Conservation (phyloP, 345 rosid species). For the Populus tremula region DNA sequence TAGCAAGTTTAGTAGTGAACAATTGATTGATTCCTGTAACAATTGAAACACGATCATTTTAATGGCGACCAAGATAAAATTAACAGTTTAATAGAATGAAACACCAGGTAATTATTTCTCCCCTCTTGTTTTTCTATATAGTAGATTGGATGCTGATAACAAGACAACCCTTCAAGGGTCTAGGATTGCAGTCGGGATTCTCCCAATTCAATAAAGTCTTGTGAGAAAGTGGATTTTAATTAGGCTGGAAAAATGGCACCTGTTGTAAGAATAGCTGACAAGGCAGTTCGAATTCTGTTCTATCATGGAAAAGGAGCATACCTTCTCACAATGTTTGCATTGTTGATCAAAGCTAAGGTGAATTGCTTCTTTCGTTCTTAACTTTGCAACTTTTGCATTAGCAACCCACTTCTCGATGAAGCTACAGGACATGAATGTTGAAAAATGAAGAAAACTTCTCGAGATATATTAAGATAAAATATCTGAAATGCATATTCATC, state of each 20-base stretch:
- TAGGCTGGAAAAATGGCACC: neutral
- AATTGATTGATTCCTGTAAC: conserved; percentile 61
- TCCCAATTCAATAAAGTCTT: neutral
- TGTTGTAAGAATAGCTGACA: neutral
- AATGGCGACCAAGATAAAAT: neutral
- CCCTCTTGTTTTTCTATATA: neutral
- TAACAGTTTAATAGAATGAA: neutral
- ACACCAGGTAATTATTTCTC: neutral
- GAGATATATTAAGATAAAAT: neutral
- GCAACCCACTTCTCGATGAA: conserved; percentile 26
- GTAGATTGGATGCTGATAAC: neutral
- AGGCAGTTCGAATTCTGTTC: neutral
- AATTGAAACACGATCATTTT: neutral
- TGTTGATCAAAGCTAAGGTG: conserved; percentile 23
- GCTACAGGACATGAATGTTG: conserved; percentile 10
- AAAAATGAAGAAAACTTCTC: neutral
- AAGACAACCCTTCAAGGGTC: neutral
- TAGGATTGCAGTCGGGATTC: neutral
- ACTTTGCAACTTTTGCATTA: conserved; percentile 20
- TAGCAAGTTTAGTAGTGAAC: conserved; percentile 56
- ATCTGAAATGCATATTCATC: neutral
- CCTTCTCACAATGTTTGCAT: conserved; percentile 16
- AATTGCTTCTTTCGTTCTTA: conserved; percentile 15
- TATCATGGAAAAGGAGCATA: neutral
- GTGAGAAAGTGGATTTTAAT: neutral